Evolutionary conservation across 2,329 filamentous ascomycete genomes (phyloP), one percentile per base, ranked within the genome.

Genomic region (Calonectria fujianensis): DNA sequence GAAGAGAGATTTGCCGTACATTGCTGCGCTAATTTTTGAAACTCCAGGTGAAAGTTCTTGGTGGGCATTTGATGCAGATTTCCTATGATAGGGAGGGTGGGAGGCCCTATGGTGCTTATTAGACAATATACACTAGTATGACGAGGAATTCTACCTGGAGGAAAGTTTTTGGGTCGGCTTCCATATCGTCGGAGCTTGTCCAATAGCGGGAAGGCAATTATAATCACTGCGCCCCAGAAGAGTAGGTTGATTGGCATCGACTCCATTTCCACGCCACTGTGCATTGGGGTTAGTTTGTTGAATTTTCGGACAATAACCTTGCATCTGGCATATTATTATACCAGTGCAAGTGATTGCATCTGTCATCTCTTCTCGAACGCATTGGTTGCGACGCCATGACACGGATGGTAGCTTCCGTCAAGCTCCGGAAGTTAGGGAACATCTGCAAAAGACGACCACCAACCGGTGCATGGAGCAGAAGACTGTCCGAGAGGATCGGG

Each of bases 11-110:
- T 10, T 16, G 31, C 20, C 8, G 3, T 68, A 68, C 65, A 68
- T 57, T 68, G 35, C 27, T 68, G 65, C 6, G 65, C 65, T 11
- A 68, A 29, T 18, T 68, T 68, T 24, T 68, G 65, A 20, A 68
- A 68, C 35, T 57, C 65, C 2, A 68, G 65, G 27, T 68, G 65
- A 37, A 68, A 68, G 37, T 68, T 57, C 27, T 68, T 68, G 7
- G 65, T 68, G 27, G 65, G 65, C 65, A 68, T 68, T 27, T 68
- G 65, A 39, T 68, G 65, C 35, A 68, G n/a, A 6, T 68, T 68
- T 41, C 65, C 65, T 8, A 68, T 0, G 7, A 68, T 24, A 13
- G 65, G 65, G 11, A 68, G 2, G 3, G 65, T 68, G 5, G 65
- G 65, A 29, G 65, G 65, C 5, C 65, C 65, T 68, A 10, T 20